Base-by-base conservation (phyloP, 176 grass and related monocot species). In the Avena atlantica region DNA sequence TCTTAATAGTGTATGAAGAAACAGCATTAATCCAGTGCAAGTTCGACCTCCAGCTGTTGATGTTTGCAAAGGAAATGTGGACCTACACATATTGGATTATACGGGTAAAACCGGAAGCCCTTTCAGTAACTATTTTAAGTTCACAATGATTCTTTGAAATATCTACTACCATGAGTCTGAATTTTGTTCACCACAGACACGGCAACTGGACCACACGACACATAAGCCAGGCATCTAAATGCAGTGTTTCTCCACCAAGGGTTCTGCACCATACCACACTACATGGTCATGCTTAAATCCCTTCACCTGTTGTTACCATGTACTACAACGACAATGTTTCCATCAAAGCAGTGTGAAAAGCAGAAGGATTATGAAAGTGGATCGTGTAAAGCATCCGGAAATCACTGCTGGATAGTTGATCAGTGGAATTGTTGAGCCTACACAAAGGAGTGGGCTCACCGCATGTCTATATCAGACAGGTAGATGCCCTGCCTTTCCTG, bases 401-500 rank as follows among this genome's bases (percentile, higher is more conserved):
- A 59, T 81, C 68, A 44, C 76, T 69, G 40, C 55, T 69, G 50
- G 24, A 45, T 29, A 84, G 25, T 52, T 76, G 50, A 80, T 84
- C 40, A 70, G 15, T 76, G 50, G 58, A 66, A 53, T 57, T 58
- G 70, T 65, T 79, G 34, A 13, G 47, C 24, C 23, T 74, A 20
- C 20, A 6, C 47, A 24, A 65, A 82, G n/a, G 34, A 36, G 67
- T 87, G 67, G 27, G 56, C 34, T 34, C 25, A 76, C 11, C 6
- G 50, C 70, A 81, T 85, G 64, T 83, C 74, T 79, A 55, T 45
- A 78, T 90, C 80, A 74, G 21, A 79, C 78, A 64, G 74, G 74
- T 80, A 47, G 85, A 87, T 84, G 4, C 47, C 85, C 78, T 37
- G 4, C 57, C 25, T 66, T 70, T 65, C 65, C 52, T 59, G 57